These are phyloP conservation scores for Debaryomyces maramus DNA, from an alignment of 805 yeast species.

Conservation along the genomic window DNA sequence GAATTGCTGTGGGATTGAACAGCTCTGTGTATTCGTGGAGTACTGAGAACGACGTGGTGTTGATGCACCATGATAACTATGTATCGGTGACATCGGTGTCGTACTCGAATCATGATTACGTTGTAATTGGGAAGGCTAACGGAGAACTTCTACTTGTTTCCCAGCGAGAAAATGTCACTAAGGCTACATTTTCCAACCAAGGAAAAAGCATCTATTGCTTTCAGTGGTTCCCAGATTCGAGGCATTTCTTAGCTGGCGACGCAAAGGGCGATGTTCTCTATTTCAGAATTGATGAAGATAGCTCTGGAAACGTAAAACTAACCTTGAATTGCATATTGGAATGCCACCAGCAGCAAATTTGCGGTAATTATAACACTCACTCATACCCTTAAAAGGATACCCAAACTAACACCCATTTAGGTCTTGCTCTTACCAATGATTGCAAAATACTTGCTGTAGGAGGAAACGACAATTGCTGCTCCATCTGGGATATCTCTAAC, in stretches of 20 bases:
- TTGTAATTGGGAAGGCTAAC: conserved; percentile 57
- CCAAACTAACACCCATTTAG: conserved; percentile 30
- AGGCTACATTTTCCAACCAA: conserved; percentile 15
- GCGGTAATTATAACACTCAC: conserved; percentile 29
- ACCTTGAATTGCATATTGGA: conserved; percentile 15
- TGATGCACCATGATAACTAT: conserved; percentile 42
- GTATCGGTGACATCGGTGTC: conserved; percentile 58
- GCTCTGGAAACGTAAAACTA: conserved; percentile 7
- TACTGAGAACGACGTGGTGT: conserved; percentile 42
- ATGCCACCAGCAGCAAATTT: conserved; percentile 37
- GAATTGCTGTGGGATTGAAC: conserved; percentile 68
- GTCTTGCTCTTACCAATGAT: conserved; percentile 58
- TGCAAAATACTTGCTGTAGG: conserved; percentile 70
- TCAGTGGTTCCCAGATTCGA: conserved; percentile 53
- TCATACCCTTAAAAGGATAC: not conserved
- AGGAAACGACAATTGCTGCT: conserved; percentile 78
- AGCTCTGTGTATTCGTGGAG: conserved; percentile 64
- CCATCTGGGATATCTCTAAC: conserved; percentile 67
- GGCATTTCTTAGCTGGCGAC: conserved; percentile 60
- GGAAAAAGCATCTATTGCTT: conserved; percentile 55
- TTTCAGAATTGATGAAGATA: conserved; percentile 27
- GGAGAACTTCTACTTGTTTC: conserved; percentile 54
- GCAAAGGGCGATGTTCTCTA: conserved; percentile 58
- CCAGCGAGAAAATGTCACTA: conserved; percentile 25
- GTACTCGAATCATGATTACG: conserved; percentile 47